A percentile compares a stretch with the other conserved stretches of the same genome.
Conservation (phyloP, 2,329 filamentous ascomycete genomes). For the Epichloe typhina region DNA sequence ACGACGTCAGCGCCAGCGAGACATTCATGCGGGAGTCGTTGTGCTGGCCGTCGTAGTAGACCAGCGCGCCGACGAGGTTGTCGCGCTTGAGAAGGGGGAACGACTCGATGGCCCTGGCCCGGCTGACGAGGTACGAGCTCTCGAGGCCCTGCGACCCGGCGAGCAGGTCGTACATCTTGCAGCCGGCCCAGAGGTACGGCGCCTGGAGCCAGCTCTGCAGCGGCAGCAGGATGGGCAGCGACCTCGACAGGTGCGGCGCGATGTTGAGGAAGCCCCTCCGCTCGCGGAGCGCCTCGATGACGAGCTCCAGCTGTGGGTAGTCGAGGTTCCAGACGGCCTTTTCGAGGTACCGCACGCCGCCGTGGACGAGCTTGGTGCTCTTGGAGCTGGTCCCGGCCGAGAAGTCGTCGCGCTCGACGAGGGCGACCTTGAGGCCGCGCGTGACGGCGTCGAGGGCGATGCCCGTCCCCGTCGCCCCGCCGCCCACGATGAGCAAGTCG, state of each 20-base stretch:
- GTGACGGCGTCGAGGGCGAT: constrained; percentile 74
- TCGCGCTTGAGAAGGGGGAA: constrained; percentile 69
- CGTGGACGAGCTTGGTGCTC: constrained; percentile 78
- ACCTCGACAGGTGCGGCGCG: constrained; percentile 67
- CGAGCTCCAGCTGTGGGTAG: constrained; percentile 69
- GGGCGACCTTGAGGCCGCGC: constrained; percentile 63
- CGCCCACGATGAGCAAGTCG: constrained; percentile 67
- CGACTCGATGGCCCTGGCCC: constrained; percentile 61
- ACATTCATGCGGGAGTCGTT: constrained; percentile 85
- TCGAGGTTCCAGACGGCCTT: constrained; percentile 80
- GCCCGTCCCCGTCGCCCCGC: constrained; percentile 65
- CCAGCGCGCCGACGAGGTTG: constrained; percentile 61
- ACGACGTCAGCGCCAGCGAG: constrained; percentile 66
- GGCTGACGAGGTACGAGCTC: constrained; percentile 69
- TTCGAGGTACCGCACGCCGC: constrained; percentile 72
- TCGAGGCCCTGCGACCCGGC: constrained; percentile 74
- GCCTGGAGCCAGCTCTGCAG: constrained; percentile 75
- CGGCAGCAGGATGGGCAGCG: constrained; percentile 74
- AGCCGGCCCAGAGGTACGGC: constrained; percentile 58
- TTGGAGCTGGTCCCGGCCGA: constrained; percentile 72
- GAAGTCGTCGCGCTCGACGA: constrained; percentile 77
- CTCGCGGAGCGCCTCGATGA: constrained; percentile 71
- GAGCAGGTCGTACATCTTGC: constrained; percentile 69
- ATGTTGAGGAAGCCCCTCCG: constrained; percentile 74
- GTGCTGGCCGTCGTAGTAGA: constrained; percentile 80